Evolutionary conservation across 2,329 filamentous ascomycete species (phyloP), one percentile per base, ranked within the genome.

Genomic region (Fusarium tuaranense): DNA sequence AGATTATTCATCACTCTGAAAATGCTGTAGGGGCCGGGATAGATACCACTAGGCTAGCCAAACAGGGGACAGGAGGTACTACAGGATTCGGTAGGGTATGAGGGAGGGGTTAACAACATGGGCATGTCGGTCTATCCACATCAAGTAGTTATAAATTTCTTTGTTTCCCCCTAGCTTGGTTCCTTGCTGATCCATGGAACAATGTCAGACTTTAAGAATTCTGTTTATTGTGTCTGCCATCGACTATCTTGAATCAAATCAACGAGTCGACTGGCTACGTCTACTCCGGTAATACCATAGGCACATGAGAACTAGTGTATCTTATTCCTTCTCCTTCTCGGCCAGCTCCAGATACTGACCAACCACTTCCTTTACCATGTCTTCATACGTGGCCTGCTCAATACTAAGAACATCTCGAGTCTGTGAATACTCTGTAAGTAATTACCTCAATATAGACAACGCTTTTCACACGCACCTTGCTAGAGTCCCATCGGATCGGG

Each of bases 1-100:
- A 74, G 41, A 74, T 74, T 22, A 5, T 32, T 0, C 48, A 53
- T 53, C 48, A 9, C 27, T 53, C 48, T 30, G 48, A 53, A 32
- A 32, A 30, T 14, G 10, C 4, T 32, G 1, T 53, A 20, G 48
- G 48, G 7, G 48, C 18, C 1, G 27, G 48, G 48, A 53, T 53
- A 53, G 18, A 51, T 51, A 51, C 25, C 3, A n/a, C 4, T n/a
- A 30, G 46, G 4, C 10, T 30, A 13, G 1, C 2, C 6, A 53
- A 32, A 18, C 27, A 53, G 3, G 27, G 18, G 18, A 8, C 10
- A 5, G 48, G 18, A 20, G 18, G 27, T 14, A 10, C 12, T 14
- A 2, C 10, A 18, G 27, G 18, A 14, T 32, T 53, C 10, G 18
- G 18, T 20, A 53, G 27, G 48, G 27, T 32, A 30, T 32, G 18